Evolutionary conservation across 176 grass and related monocot species (phyloP).

Genomic region (Oryza meyeriana): DNA sequence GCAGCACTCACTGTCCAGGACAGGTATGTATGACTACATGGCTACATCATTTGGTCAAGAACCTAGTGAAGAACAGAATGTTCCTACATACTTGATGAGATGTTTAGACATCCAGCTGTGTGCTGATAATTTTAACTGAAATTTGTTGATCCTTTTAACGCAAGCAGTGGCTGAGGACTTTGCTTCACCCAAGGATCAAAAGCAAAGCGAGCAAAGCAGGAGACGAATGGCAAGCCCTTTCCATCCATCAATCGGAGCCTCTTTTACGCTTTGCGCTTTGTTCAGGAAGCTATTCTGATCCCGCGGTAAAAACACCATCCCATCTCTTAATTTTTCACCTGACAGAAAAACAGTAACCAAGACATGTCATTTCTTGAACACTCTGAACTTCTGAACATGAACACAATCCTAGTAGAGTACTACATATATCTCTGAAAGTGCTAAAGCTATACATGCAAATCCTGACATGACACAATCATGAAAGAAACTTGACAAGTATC

Average conservation of each 20-base stretch:
- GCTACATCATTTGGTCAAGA: constrained; percentile 47
- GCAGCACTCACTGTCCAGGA: constrained; percentile 65
- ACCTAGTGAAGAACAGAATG: background rate
- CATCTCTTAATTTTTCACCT: background rate
- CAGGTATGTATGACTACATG: constrained; percentile 57
- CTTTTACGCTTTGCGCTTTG: constrained; percentile 86
- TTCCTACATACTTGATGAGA: constrained; percentile 15
- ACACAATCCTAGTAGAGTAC: background rate
- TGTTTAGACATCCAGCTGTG: background rate
- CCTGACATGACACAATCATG: constrained; percentile 35
- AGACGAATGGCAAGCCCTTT: constrained; percentile 59
- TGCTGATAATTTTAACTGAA: background rate
- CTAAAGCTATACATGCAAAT: constrained; percentile 9
- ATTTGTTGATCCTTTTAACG: constrained; percentile 26
- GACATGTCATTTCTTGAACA: background rate
- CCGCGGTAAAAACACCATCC: constrained; percentile 53
- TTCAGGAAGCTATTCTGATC: constrained; percentile 94
- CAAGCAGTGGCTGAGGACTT: constrained; percentile 67
- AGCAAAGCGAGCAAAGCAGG: constrained; percentile 58
- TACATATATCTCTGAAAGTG: constrained; percentile 46
- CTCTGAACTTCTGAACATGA: background rate
- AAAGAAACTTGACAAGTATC: constrained; percentile 30
- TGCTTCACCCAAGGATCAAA: constrained; percentile 79
- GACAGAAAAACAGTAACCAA: background rate
- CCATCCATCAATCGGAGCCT: constrained; percentile 72